Conservation (phyloP, 192 early-diverging fungal species). For the Podila minutissima region DNA sequence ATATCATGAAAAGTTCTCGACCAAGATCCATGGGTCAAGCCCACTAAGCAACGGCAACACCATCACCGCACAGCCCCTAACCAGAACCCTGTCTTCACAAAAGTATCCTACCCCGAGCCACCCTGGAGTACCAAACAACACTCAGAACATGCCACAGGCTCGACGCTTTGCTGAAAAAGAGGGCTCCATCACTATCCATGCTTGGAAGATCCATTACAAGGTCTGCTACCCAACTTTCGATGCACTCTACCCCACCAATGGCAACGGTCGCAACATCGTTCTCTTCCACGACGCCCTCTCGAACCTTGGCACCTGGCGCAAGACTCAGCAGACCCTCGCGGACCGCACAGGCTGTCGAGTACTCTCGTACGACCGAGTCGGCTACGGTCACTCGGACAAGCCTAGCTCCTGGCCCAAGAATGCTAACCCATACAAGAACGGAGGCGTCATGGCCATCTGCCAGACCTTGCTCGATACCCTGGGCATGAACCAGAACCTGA, state of each 20-base stretch:
- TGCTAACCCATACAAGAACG: constrained; percentile 41
- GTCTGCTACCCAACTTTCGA: constrained; percentile 30
- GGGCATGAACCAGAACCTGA: constrained; percentile 34
- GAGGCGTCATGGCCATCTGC: constrained; percentile 23
- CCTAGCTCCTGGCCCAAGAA: constrained; percentile 29
- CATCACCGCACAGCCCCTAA: constrained; percentile 8
- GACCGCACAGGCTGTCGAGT: constrained; percentile 39
- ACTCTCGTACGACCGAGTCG: constrained; percentile 33
- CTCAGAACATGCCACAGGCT: background rate
- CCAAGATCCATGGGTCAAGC: constrained; percentile 26
- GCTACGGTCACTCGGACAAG: constrained; percentile 27
- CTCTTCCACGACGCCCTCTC: constrained; percentile 38
- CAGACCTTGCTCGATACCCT: constrained; percentile 20
- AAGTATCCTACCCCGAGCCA: background rate
- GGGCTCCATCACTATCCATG: constrained; percentile 15
- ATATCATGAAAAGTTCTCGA: constrained; percentile 21
- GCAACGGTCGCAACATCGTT: constrained; percentile 40
- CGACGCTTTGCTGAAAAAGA: constrained; percentile 26
- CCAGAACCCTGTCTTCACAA: background rate
- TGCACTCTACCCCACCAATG: constrained; percentile 23
- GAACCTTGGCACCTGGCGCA: constrained; percentile 30
- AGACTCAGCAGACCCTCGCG: constrained; percentile 32
- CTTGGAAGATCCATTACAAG: constrained; percentile 32
- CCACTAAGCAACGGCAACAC: constrained; percentile 30
- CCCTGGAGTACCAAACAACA: background rate